These are phyloP conservation scores for Talaromyces wortmannii DNA, from an alignment of 495 filamentous ascomycete genomes.

Conservation along the genomic window DNA sequence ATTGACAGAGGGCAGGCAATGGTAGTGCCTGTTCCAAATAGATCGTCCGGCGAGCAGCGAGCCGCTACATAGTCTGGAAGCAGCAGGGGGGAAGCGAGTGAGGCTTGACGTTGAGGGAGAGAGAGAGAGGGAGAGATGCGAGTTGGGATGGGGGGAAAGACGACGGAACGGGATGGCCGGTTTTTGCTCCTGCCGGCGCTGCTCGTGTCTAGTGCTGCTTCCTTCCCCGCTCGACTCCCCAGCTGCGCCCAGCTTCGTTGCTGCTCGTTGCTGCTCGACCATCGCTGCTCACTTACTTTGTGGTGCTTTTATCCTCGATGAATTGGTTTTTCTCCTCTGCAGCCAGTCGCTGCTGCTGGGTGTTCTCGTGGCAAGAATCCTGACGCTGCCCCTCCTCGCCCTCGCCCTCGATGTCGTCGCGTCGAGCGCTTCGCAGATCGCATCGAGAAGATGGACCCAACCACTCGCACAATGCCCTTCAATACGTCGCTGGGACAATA, in stretches of 20 bases:
- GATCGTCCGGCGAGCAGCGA: conserved; percentile 25
- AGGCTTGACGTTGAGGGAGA: conserved; percentile 1
- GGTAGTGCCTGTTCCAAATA: conserved; percentile 7
- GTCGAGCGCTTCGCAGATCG: background rate
- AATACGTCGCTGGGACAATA: too few relatives aligned
- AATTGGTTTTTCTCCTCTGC: too few relatives aligned
- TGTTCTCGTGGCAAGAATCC: background rate
- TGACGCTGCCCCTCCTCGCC: background rate
- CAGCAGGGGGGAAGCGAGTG: conserved; percentile 5
- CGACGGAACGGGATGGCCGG: conserved; percentile 26
- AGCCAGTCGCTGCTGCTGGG: too few relatives aligned
- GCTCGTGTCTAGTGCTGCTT: background rate
- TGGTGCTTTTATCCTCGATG: too few relatives aligned
- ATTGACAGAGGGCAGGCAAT: conserved; percentile 1
- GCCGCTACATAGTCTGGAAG: conserved; percentile 41
- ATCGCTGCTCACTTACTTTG: background rate
- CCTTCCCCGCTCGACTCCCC: conserved; percentile 1
- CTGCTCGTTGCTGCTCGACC: background rate
- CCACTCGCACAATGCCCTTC: too few relatives aligned
- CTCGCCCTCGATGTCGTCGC: background rate
- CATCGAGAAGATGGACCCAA: too few relatives aligned
- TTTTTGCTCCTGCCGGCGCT: conserved; percentile 9
- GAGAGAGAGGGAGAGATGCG: background rate
- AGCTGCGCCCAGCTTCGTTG: background rate
- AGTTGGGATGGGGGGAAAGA: conserved; percentile 23